A percentile compares a stretch with the other conserved stretches of the same genome.
These are phyloP conservation scores for Xylaria arbuscula DNA, from an alignment of 2,329 filamentous ascomycete genomes.

Conservation along the genomic window DNA sequence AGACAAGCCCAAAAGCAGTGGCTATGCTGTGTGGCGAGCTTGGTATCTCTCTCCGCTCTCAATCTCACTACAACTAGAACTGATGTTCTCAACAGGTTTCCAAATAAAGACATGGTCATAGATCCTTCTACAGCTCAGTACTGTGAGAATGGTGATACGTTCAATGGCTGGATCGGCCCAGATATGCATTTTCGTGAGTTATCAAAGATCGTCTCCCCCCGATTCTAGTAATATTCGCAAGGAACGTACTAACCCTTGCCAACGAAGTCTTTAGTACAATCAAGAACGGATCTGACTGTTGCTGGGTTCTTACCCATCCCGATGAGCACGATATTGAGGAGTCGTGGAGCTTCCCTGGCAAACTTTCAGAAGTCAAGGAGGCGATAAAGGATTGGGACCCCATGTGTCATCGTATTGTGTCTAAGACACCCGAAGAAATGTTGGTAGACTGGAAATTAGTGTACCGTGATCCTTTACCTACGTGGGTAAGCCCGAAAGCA, in stretches of 20 bases:
- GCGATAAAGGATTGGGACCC: conserved; percentile 65
- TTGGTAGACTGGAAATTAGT: conserved; percentile 64
- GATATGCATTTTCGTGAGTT: conserved; percentile 62
- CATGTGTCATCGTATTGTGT: conserved; percentile 56
- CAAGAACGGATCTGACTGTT: conserved; percentile 65
- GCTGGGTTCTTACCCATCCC: conserved; percentile 68
- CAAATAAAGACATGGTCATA: conserved; percentile 62
- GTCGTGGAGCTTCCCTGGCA: conserved; percentile 65
- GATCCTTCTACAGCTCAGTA: conserved; percentile 65
- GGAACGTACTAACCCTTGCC: not conserved
- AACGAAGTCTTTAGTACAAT: conserved; percentile 63
- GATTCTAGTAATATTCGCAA: not conserved
- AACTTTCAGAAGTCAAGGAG: conserved; percentile 62
- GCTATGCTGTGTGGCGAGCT: conserved; percentile 64
- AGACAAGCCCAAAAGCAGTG: conserved; percentile 62
- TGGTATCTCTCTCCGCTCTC: conserved; percentile 54
- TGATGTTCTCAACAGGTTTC: conserved; percentile 51
- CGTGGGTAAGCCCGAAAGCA: conserved; percentile 59
- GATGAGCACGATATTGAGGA: conserved; percentile 66
- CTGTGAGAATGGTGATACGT: conserved; percentile 66
- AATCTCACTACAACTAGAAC: not conserved
- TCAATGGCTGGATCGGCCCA: conserved; percentile 69
- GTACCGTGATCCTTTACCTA: conserved; percentile 61
- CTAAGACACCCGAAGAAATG: conserved; percentile 55
- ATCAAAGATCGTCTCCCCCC: too few relatives aligned